Base-by-base conservation (phyloP, 495 filamentous ascomycete genomes). In the Xylaria venustula region DNA sequence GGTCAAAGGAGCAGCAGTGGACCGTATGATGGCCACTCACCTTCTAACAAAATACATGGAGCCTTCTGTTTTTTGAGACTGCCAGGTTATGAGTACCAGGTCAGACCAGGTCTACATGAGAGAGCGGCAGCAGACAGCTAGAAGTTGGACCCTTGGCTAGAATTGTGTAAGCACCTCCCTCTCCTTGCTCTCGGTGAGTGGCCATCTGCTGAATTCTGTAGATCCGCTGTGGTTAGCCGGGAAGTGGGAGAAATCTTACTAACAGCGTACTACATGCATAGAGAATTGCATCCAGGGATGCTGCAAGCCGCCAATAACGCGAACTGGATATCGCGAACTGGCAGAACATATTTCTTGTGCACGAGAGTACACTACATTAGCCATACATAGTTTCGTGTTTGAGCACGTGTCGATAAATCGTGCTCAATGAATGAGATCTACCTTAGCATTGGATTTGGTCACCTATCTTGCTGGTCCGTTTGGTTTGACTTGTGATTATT, bases 151-250 rank as follows among this genome's bases (percentile, higher is more conserved):
- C 11, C 30, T 11, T 34, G 30, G 30, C 30, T 34, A 5, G 11
- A 11, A 34, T 23, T 30, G n/a, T n/a, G n/a, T n/a, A n/a, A n/a
- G n/a, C n/a, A n/a, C n/a, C n/a, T n/a, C n/a, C n/a, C n/a, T n/a
- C n/a, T n/a, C 3, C 15, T 6, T 50, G 11, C 30, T 26, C n/a
- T 55, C 58, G 58, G 58, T 61, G 58, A 54, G 30, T 41, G 20
- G 36, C 50, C 55, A 49, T 41, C 23, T 48, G 54, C 26, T 26
- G 23, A 34, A 36, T 26, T 22, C 20, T 46, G 54, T 36, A 52
- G 58, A 54, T 60, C 46, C 48, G 25, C 48, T 61, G 50, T 49
- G 26, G 17, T 22, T 53, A 61, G 41, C 50, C 58, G 50, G 40
- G 54, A 48, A 32, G 58, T 44, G 58, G 41, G 58, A 61, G 34